phyloP scores from a whole-genome alignment of 805 yeast species.

The Pichia kluyveri region DNA sequence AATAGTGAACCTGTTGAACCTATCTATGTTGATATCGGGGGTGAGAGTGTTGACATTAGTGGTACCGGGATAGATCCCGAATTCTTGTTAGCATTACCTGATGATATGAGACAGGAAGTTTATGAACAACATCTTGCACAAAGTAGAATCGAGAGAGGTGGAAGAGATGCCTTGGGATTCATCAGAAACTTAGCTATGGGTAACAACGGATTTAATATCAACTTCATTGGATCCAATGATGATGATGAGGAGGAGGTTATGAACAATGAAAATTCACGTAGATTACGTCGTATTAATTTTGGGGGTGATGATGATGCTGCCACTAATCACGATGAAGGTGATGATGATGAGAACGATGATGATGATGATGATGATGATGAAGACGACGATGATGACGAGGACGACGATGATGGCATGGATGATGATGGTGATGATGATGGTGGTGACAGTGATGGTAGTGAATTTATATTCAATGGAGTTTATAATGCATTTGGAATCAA shows the following conservation, averaged over 20 bases:
- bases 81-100: constrained; percentile 82
- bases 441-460: constrained; percentile 9
- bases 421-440: constrained; percentile 12
- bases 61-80: constrained; percentile 92
- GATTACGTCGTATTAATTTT: constrained; percentile 9
- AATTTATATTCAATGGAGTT: not conserved
- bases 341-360: constrained; percentile 9
- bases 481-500: no score
- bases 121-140: constrained; percentile 77
- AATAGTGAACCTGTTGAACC: constrained; percentile 32
- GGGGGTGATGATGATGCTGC: constrained; percentile 1
- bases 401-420: constrained; percentile 16
- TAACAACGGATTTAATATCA: constrained; percentile 4
- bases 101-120: constrained; percentile 88
- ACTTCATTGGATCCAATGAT: constrained; percentile 17
- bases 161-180: constrained; percentile 2
- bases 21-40: constrained; percentile 64
- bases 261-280: no score
- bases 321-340: no score
- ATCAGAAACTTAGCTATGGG: constrained; percentile 4
- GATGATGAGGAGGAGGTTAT: no score
- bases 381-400: constrained; percentile 11
- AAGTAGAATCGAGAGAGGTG: constrained; percentile 47
- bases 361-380: constrained; percentile 7
- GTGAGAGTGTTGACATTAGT: constrained; percentile 70